Conservation (phyloP, 306 rosid species). For the Castanea sativa region DNA sequence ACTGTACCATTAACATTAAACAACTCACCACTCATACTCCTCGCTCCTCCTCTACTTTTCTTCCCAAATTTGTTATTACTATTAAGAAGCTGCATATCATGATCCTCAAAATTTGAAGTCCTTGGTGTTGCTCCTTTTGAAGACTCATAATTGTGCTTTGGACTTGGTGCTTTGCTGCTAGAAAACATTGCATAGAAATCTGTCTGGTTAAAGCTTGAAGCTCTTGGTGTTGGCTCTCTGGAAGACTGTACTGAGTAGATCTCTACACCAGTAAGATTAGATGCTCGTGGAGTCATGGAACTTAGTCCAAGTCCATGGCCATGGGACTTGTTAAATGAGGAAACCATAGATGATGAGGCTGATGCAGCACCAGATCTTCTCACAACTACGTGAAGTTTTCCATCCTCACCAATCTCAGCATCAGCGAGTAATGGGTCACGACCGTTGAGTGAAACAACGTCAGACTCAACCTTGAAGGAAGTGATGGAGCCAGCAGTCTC, state of each 20-base stretch:
- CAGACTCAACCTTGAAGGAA: slow-evolving; percentile 70
- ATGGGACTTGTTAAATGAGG: slow-evolving; percentile 72
- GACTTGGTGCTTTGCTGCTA: slow-evolving; percentile 86
- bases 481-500: slow-evolving; percentile 81
- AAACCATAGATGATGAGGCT: slow-evolving; percentile 57
- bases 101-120: slow-evolving; percentile 66
- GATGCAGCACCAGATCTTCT: slow-evolving; percentile 37
- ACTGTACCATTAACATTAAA: slow-evolving; percentile 25
- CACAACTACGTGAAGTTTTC: slow-evolving; percentile 74
- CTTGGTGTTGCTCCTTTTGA: slow-evolving; percentile 74
- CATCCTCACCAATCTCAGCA: slow-evolving; percentile 81
- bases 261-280: slow-evolving; percentile 82
- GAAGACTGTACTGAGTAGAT: slow-evolving; percentile 86
- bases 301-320: slow-evolving; percentile 26
- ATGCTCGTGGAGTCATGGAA: slow-evolving; percentile 75
- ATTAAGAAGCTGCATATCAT: slow-evolving; percentile 3
- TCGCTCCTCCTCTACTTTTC: slow-evolving; percentile 45
- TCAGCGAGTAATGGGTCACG: slow-evolving; percentile 67
- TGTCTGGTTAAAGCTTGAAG: slow-evolving; percentile 78
- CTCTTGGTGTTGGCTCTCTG: slow-evolving; percentile 77
- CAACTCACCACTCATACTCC: slow-evolving; percentile 77
- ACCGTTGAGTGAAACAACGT: slow-evolving; percentile 72
- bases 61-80: slow-evolving; percentile 36
- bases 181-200: slow-evolving; percentile 83
- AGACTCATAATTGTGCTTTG: slow-evolving; percentile 68